These are phyloP conservation scores for Coccomyxa subellipsoidea DNA, from an alignment of 163 green algal species.

Conservation along the genomic window DNA sequence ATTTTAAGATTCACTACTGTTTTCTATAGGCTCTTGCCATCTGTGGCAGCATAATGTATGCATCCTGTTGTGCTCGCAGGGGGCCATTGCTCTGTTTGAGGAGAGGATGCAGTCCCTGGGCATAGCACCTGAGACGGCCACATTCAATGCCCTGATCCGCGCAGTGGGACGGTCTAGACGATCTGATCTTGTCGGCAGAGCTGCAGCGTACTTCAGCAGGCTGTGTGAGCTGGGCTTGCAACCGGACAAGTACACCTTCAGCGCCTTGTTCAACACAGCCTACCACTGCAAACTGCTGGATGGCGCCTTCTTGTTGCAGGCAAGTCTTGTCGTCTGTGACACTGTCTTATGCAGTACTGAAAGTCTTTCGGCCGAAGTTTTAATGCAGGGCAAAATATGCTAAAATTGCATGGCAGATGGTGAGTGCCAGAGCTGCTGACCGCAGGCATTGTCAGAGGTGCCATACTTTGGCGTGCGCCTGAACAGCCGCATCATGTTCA, in stretches of 20 bases:
- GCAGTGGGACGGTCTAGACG: neutral
- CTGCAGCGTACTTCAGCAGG: neutral
- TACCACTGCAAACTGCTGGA: neutral
- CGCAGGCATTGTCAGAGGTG: neutral
- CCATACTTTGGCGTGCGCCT: neutral
- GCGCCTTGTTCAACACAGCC: neutral
- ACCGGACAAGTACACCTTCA: conserved; percentile 4
- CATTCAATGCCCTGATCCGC: neutral
- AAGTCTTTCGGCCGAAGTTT: too few species aligned
- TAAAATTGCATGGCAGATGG: neutral
- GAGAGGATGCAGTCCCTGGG: neutral
- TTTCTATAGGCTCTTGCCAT: neutral
- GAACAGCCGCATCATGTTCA: conserved; percentile 8
- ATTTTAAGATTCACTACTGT: neutral
- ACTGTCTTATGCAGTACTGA: too few species aligned
- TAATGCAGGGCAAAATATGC: too few species aligned
- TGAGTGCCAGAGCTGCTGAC: neutral
- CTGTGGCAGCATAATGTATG: neutral
- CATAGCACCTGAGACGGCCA: neutral
- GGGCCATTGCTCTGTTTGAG: neutral
- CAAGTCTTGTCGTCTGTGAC: too few species aligned
- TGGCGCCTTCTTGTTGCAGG: neutral
- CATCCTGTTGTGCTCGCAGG: neutral
- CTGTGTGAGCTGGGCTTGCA: neutral
- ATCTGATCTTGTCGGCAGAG: neutral